A percentile compares a stretch with the other conserved stretches of the same genome.
Evolutionary conservation across 306 rosid genomes (phyloP).

Genomic region (Lathyrus oleraceus): DNA sequence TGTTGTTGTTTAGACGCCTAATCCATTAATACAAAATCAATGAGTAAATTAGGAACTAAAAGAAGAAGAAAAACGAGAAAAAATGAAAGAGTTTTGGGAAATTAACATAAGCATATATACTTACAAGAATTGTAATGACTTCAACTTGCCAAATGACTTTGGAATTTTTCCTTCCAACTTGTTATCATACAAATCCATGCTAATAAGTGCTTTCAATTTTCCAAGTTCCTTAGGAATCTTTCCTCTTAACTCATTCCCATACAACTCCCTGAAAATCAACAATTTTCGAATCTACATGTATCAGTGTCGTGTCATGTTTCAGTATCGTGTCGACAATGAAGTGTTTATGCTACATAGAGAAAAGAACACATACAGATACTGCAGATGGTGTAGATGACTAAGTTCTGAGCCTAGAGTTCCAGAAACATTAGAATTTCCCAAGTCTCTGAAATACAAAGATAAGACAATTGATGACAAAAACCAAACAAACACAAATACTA

Average conservation of each 20-base stretch:
- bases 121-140: constrained; percentile 89
- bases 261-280: constrained; percentile 76
- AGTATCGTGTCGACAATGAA: too few species aligned
- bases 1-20: constrained; percentile 80
- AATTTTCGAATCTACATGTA: constrained; percentile 25
- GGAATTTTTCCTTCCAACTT: constrained; percentile 78
- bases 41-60: constrained; percentile 11
- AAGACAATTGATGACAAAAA: constrained; percentile 21
- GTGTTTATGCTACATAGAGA: too few species aligned
- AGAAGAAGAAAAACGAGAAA: neutral
- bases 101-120: constrained; percentile 36
- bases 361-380: constrained; percentile 60
- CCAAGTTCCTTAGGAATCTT: constrained; percentile 78
- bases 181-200: constrained; percentile 91
- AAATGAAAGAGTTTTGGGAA: neutral
- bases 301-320: too few species aligned
- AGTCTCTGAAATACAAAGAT: constrained; percentile 70
- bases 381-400: constrained; percentile 75
- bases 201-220: constrained; percentile 64
- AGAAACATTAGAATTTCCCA: constrained; percentile 86
- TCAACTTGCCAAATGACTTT: constrained; percentile 72
- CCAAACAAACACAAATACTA: neutral
- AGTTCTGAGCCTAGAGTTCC: constrained; percentile 89
- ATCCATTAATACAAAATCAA: constrained; percentile 8
- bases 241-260: constrained; percentile 70